Percentiles rank a stretch among this genome's conserved stretches.
Conservation (phyloP, 208 protist genomes). For the Endotrypanum monterogeii region DNA sequence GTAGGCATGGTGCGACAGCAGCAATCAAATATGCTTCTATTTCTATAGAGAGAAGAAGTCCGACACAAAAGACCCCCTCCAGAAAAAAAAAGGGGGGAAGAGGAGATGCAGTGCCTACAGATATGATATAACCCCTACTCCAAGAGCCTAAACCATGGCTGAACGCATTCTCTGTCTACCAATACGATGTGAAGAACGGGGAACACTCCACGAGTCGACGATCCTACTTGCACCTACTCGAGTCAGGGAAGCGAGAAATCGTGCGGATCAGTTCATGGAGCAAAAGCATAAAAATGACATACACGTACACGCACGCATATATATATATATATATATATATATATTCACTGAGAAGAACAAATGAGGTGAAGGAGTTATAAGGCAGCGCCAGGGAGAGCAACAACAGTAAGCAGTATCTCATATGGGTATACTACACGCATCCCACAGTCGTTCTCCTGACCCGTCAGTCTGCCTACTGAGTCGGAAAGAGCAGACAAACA, state of each 20-base stretch:
- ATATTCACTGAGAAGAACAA: not conserved
- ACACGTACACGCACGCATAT: not conserved
- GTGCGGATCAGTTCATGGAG: not conserved
- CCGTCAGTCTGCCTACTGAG: too few relatives aligned
- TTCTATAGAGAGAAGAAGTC: not conserved
- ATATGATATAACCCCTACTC: not conserved
- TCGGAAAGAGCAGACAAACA: too few relatives aligned
- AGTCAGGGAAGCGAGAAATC: not conserved
- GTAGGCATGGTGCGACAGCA: conserved; percentile 15
- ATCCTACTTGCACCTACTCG: not conserved
- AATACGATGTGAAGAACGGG: not conserved
- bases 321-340: not conserved
- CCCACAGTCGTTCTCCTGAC: too few relatives aligned
- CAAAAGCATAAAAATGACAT: not conserved
- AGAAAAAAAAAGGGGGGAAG: not conserved
- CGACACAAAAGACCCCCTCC: too few relatives aligned
- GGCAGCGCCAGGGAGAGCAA: too few relatives aligned
- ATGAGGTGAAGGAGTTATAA: not conserved
- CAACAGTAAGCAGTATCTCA: too few relatives aligned
- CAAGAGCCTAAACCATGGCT: too few relatives aligned
- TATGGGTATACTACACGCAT: too few relatives aligned
- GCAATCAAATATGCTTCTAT: not conserved
- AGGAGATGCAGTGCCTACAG: not conserved
- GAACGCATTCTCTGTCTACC: not conserved
- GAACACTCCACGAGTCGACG: not conserved